A percentile compares a stretch with the other conserved stretches of the same genome.
These are phyloP conservation scores for Penicillium desertorum DNA, from an alignment of 495 filamentous ascomycete genomes.

Conservation along the genomic window DNA sequence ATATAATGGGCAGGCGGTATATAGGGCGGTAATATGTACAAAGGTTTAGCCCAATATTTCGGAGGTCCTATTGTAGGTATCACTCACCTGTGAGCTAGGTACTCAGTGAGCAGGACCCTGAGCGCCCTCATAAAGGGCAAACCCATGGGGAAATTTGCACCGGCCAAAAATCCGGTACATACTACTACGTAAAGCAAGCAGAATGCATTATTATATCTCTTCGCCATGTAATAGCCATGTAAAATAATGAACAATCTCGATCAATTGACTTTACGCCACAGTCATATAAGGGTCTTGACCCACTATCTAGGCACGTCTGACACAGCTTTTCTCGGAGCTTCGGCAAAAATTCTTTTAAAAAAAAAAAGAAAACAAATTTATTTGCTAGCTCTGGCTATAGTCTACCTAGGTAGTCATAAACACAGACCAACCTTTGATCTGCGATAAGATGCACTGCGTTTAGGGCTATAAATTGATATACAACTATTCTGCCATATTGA, in stretches of 20 bases:
- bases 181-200: too few species aligned
- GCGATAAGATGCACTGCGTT: neutral
- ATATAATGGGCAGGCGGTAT: too few species aligned
- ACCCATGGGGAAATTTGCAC: too few species aligned
- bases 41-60: too few species aligned
- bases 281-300: conserved; percentile 5
- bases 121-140: too few species aligned
- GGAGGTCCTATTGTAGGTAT: too few species aligned
- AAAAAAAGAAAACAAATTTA: conserved; percentile 1
- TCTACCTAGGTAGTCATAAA: neutral
- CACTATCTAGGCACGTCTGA: conserved; percentile 6
- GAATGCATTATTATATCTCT: too few species aligned
- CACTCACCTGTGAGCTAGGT: too few species aligned
- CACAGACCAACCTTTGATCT: conserved; percentile 10
- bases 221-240: too few species aligned
- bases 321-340: conserved; percentile 9
- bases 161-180: too few species aligned
- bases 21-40: too few species aligned
- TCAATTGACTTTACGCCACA: conserved; percentile 8
- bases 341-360: conserved; percentile 4
- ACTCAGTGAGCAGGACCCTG: too few species aligned
- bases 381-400: neutral
- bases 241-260: neutral
- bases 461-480: neutral
- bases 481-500: neutral